These are phyloP conservation scores for Penicillium sp. DNA, from an alignment of 2,329 filamentous ascomycete species.

Conservation along the genomic window DNA sequence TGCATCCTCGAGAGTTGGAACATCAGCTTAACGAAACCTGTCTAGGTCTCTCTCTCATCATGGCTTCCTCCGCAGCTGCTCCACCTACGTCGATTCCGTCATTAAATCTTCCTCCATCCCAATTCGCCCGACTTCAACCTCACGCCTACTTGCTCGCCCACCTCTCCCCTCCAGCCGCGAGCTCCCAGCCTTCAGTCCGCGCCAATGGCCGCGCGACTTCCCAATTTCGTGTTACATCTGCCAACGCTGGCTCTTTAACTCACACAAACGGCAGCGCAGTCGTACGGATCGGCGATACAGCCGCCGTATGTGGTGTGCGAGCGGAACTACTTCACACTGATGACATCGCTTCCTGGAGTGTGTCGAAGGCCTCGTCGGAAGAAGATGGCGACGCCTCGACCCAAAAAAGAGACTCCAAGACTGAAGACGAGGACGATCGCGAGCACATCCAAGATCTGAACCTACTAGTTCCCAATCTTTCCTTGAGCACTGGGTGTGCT, in stretches of 20 bases:
- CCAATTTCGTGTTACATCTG: constrained; percentile 69
- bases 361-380: constrained; percentile 36
- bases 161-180: constrained; percentile 62
- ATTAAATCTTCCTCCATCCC: constrained; percentile 62
- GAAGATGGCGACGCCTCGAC: constrained; percentile 35
- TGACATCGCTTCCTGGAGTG: constrained; percentile 64
- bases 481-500: constrained; percentile 86
- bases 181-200: constrained; percentile 61
- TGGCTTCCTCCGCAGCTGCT: constrained; percentile 25
- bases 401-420: constrained; percentile 41
- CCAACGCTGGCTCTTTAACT: constrained; percentile 81
- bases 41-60: constrained; percentile 9
- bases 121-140: constrained; percentile 85
- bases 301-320: constrained; percentile 89
- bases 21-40: background rate
- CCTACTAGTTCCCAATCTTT: constrained; percentile 89
- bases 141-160: constrained; percentile 88
- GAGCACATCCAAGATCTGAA: constrained; percentile 55
- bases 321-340: constrained; percentile 77
- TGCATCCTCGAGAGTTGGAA: constrained; percentile 7
- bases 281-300: constrained; percentile 84
- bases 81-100: constrained; percentile 37
- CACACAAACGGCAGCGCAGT: constrained; percentile 90
- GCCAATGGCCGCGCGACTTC: constrained; percentile 77
- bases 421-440: constrained; percentile 47